Evolutionary conservation across 2,329 filamentous ascomycete genomes (phyloP).

Genomic region (Cladosporium cucumerinum): DNA sequence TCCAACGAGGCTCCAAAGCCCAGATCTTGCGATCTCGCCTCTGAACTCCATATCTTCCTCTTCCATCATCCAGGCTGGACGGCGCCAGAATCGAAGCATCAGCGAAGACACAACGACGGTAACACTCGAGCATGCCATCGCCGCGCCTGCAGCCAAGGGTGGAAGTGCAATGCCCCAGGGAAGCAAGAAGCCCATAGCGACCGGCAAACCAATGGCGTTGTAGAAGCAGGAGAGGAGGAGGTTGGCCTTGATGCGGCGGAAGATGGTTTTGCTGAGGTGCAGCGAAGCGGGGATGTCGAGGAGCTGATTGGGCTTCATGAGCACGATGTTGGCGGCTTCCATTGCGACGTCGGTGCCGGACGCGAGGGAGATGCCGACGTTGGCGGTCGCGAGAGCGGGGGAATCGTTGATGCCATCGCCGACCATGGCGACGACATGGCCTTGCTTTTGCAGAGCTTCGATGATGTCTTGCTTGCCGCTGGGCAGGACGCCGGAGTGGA

Average conservation of each 20-base stretch:
- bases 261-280: constrained; percentile 77
- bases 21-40: constrained; percentile 6
- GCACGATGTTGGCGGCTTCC: constrained; percentile 92
- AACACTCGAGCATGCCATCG: constrained; percentile 88
- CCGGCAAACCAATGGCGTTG: constrained; percentile 85
- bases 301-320: constrained; percentile 89
- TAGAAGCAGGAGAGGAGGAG: constrained; percentile 90
- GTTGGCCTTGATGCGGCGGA: constrained; percentile 90
- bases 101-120: constrained; percentile 83
- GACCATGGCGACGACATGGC: constrained; percentile 88
- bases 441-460: constrained; percentile 67
- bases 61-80: constrained; percentile 74
- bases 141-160: constrained; percentile 89
- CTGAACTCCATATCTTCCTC: constrained; percentile 20
- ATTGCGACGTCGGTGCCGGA: constrained; percentile 95
- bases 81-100: constrained; percentile 79
- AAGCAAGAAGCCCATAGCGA: constrained; percentile 94
- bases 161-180: constrained; percentile 85
- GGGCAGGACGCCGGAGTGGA: constrained; percentile 84
- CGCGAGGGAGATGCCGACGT: constrained; percentile 88
- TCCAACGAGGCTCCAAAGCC: constrained; percentile 17
- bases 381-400: constrained; percentile 85
- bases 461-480: constrained; percentile 89
- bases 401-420: constrained; percentile 99
- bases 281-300: constrained; percentile 90